phyloP scores from a whole-genome alignment of 805 yeast genomes.

The Ogataea trehaloabstinens region DNA sequence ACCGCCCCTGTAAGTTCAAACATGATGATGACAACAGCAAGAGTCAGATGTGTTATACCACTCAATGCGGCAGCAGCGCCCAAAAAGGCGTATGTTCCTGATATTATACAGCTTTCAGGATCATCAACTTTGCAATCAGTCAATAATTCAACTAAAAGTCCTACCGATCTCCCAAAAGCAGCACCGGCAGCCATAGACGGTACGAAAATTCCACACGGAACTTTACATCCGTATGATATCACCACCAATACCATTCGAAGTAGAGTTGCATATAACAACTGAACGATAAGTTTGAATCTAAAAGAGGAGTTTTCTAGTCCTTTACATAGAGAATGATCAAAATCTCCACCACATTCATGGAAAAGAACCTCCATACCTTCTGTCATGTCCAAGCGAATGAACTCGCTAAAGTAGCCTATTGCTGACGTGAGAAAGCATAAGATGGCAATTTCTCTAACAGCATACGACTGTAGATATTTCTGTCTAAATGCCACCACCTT shows the following conservation, averaged over 20 bases:
- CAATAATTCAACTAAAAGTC: constrained; percentile 59
- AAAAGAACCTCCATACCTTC: constrained; percentile 89
- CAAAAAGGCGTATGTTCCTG: constrained; percentile 92
- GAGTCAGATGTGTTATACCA: constrained; percentile 90
- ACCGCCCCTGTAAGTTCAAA: constrained; percentile 95
- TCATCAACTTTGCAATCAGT: constrained; percentile 37
- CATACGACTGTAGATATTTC: constrained; percentile 53
- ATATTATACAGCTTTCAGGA: constrained; percentile 62
- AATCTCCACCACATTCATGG: constrained; percentile 65
- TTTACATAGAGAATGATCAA: constrained; percentile 40
- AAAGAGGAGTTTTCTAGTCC: constrained; percentile 19
- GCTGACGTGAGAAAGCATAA: constrained; percentile 70
- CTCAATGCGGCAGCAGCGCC: constrained; percentile 96
- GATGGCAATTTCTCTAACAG: constrained; percentile 67
- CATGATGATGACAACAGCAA: constrained; percentile 93
- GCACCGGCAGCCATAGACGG: constrained; percentile 98
- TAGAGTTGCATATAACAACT: constrained; percentile 68
- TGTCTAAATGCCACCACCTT: constrained; percentile 77
- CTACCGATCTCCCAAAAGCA: constrained; percentile 84
- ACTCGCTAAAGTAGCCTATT: constrained; percentile 80
- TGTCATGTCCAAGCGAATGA: constrained; percentile 86
- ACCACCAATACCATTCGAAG: constrained; percentile 71
- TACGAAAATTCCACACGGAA: constrained; percentile 97
- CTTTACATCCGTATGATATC: constrained; percentile 86
- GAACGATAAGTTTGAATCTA: constrained; percentile 39